Conservation (phyloP, 768 basidiomycete genomes). For the Phylloporus arenicola region DNA sequence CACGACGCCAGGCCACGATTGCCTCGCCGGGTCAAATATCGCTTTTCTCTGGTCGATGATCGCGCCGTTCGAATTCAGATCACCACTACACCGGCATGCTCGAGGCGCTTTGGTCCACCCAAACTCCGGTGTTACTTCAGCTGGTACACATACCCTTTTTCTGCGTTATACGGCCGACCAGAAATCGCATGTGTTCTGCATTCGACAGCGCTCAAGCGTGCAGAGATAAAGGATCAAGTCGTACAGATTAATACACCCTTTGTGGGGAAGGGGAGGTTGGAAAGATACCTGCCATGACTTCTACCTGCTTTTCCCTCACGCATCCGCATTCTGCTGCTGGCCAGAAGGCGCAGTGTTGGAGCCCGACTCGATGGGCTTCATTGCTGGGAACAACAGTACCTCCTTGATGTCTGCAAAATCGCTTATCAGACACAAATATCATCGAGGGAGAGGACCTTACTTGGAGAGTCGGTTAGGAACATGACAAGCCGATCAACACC, state of each 20-base stretch:
- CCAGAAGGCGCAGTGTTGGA: constrained; percentile 31
- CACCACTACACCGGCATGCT: too few relatives aligned
- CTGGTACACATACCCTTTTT: too few relatives aligned
- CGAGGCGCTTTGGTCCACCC: too few relatives aligned
- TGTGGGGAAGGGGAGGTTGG: neutral
- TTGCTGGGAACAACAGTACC: constrained; percentile 92
- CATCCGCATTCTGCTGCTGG: constrained; percentile 5
- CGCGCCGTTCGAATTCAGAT: too few relatives aligned
- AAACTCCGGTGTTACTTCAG: too few relatives aligned
- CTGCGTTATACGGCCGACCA: too few relatives aligned
- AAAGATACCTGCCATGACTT: neutral
- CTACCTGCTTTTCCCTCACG: constrained; percentile 17
- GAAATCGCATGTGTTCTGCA: too few relatives aligned
- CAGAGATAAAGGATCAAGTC: neutral
- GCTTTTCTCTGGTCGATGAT: too few relatives aligned
- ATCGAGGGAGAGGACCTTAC: constrained; percentile 38
- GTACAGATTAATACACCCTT: neutral
- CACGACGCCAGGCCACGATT: too few relatives aligned
- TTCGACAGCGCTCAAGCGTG: neutral
- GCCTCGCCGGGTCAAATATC: too few relatives aligned
- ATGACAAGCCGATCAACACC: constrained; percentile 96
- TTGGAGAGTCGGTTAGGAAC: constrained; percentile 97
- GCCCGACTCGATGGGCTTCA: constrained; percentile 73
- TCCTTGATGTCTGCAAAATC: constrained; percentile 81
- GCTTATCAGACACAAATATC: constrained; percentile 1